These are phyloP conservation scores for Ustilago hordei DNA, from an alignment of 1,284 basidiomycete genomes.

Conservation along the genomic window DNA sequence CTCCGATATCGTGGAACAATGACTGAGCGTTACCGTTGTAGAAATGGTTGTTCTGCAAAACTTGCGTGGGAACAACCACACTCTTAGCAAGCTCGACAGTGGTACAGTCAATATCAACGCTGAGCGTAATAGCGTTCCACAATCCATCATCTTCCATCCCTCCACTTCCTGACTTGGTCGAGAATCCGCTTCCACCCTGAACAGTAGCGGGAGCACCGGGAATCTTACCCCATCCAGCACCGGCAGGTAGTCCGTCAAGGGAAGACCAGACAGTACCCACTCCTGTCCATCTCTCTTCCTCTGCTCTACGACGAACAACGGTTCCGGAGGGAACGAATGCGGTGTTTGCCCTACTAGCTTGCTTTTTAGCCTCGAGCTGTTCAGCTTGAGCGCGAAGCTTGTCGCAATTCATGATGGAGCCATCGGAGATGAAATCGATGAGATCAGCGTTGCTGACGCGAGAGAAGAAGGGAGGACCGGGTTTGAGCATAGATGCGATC, in stretches of 20 bases:
- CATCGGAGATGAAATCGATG: conserved; percentile 55
- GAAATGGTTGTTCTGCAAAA: conserved; percentile 52
- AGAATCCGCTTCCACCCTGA: conserved; percentile 21
- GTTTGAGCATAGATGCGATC: conserved; percentile 61
- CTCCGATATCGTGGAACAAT: conserved; percentile 52
- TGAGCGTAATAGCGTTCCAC: conserved; percentile 57
- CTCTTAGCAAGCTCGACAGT: conserved; percentile 42
- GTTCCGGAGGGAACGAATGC: conserved; percentile 36
- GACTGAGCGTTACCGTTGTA: conserved; percentile 53
- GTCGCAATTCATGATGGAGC: conserved; percentile 59
- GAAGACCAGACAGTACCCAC: conserved; percentile 59
- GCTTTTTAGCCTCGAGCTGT: conserved; percentile 26
- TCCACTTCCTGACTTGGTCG: conserved; percentile 9
- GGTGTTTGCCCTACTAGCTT: conserved; percentile 23
- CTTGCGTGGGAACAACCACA: conserved; percentile 54
- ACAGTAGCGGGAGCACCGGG: conserved; percentile 26
- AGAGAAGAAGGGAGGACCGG: conserved; percentile 62
- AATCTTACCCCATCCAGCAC: conserved; percentile 37
- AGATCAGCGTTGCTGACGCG: conserved; percentile 57
- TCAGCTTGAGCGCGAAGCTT: conserved; percentile 28
- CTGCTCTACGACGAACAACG: conserved; percentile 27
- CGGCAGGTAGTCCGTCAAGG: conserved; percentile 53
- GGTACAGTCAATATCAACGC: conserved; percentile 50
- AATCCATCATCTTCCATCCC: conserved; percentile 57
- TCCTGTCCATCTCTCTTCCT: conserved; percentile 47